Conservation (phyloP, 1,284 basidiomycete genomes). For the Anthracocystis panici-leucophaei region DNA sequence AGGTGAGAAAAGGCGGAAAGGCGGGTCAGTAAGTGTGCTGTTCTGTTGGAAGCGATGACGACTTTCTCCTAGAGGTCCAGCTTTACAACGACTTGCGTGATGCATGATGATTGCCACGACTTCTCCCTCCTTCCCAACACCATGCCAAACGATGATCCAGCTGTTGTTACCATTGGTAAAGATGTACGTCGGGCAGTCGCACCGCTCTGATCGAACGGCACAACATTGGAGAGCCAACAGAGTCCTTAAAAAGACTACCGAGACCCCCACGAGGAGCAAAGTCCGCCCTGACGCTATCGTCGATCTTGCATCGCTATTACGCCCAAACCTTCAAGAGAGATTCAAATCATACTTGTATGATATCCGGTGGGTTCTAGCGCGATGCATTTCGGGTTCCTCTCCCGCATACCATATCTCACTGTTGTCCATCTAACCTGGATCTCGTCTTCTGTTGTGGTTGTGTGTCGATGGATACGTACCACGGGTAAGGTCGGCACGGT, state of each 20-base stretch:
- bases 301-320: slow-evolving; percentile 68
- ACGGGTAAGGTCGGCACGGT: slow-evolving; percentile 66
- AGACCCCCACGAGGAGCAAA: slow-evolving; percentile 32
- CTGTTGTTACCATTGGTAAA: neutral
- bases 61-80: neutral
- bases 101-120: neutral
- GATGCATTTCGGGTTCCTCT: slow-evolving; percentile 43
- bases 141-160: neutral
- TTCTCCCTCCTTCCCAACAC: neutral
- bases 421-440: neutral
- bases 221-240: slow-evolving; percentile 39
- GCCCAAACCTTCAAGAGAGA: slow-evolving; percentile 65
- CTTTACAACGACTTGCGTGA: neutral
- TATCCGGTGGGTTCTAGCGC: slow-evolving; percentile 70
- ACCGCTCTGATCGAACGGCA: slow-evolving; percentile 17
- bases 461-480: slow-evolving; percentile 41
- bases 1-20: neutral
- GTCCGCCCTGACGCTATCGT: slow-evolving; percentile 34
- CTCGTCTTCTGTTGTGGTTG: neutral
- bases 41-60: no score
- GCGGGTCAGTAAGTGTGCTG: slow-evolving; percentile 22
- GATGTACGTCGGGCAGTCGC: slow-evolving; percentile 43
- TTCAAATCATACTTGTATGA: slow-evolving; percentile 6
- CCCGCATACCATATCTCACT: neutral
- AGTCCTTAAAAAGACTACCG: slow-evolving; percentile 13